These are phyloP conservation scores for Neurospora pannonica DNA, from an alignment of 495 filamentous ascomycete species.

Conservation along the genomic window DNA sequence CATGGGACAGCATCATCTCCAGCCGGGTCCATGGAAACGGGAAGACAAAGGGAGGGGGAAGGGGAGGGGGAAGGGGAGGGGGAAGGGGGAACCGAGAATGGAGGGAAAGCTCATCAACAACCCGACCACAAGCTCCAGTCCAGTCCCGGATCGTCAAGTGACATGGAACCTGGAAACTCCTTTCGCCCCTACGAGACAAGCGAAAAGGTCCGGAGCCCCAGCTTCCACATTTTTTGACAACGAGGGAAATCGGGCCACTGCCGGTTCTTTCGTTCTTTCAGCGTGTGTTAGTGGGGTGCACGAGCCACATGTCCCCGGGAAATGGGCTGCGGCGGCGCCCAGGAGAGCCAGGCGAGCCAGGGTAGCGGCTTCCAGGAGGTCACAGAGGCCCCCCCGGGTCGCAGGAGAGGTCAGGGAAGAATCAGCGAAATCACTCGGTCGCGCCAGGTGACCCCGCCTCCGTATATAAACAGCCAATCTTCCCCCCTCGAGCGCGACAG, in stretches of 20 bases:
- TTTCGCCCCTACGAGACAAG: background rate
- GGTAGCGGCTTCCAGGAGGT: background rate
- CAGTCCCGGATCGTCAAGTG: background rate
- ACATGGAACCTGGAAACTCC: background rate
- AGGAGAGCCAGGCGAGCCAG: background rate
- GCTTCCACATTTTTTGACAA: background rate
- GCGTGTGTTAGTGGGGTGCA: slow-evolving; percentile 8
- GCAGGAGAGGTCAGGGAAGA: slow-evolving; percentile 10
- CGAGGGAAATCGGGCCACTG: background rate
- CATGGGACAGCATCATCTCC: background rate
- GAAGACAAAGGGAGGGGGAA: background rate
- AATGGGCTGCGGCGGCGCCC: slow-evolving; percentile 7
- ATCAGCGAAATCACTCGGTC: slow-evolving; percentile 27
- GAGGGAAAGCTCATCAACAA: background rate
- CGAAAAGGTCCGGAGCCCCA: background rate
- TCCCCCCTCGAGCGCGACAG: slow-evolving; percentile 36
- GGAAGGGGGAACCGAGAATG: background rate
- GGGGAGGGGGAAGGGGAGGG: background rate
- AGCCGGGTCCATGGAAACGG: background rate
- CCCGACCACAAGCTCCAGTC: background rate
- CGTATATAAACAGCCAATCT: slow-evolving; percentile 40
- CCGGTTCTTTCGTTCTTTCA: background rate
- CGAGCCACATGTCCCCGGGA: slow-evolving; percentile 14
- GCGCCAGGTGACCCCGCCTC: slow-evolving; percentile 29
- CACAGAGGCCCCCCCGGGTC: background rate